Base-by-base conservation (phyloP, 2,329 filamentous ascomycete species). In the Pseudogymnoascus sp. region DNA sequence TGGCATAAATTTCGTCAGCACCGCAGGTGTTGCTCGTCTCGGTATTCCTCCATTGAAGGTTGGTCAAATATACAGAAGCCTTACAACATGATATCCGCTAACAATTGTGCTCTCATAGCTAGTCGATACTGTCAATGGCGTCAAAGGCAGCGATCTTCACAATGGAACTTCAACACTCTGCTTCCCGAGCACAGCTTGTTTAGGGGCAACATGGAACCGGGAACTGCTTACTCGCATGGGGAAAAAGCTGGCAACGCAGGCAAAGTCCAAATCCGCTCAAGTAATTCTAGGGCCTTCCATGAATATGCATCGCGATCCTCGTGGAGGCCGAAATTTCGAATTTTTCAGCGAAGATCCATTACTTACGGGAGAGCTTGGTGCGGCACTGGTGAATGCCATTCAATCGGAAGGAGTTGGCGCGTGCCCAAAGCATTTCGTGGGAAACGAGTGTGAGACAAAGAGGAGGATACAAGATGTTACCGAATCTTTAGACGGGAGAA, bases 371-470 rank as follows among this genome's bases (percentile, higher is more conserved):
- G 69, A 71, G 58, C 67, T 71, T 71, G 70, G 59, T 68, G 71
- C 52, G 69, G 67, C 59, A 68, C 67, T 23, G 12, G 41, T 45
- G 25, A 45, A 45, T n/a, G 6, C 21, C 12, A 68, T 71, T 33
- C 70, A 73, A 61, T 65, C 63, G n/a, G 68, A 66, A 60, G 70
- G 70, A 7, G 68, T 73, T 43, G 69, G 67, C 40, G 70, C 70
- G 12, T 71, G 67, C 23, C 69, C 70, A 25, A 73, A 73, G 60
- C 71, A 73, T 59, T 72, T 71, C 64, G 68, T 69, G n/a, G 71
- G 67, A 23, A 73, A 73, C 63, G 70, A 73, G 52, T 66, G 69
- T 59, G 71, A 73, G 61, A 71, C 69, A 4, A 64, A 63, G n/a
- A 28, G 68, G 63, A 40, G 69, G 65, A 12, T 74, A 71, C 64